These are phyloP conservation scores for Glycine soja DNA, from an alignment of 306 rosid genomes.

Conservation along the genomic window DNA sequence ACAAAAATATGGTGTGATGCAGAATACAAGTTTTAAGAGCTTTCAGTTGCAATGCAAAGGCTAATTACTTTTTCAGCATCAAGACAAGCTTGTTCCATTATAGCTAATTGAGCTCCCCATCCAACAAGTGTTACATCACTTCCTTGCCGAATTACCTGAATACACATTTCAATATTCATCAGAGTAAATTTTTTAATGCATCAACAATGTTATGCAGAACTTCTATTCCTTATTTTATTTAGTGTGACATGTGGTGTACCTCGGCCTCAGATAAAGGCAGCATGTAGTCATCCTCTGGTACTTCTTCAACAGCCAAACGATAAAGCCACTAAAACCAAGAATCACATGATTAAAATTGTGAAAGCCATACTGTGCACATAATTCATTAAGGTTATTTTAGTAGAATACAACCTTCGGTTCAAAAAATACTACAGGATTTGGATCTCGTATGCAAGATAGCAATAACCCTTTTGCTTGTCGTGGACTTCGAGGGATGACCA, in stretches of 20 bases:
- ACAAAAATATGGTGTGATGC: too few relatives aligned
- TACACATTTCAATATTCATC: slow-evolving; percentile 34
- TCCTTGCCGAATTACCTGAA: slow-evolving; percentile 84
- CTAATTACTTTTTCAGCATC: slow-evolving; percentile 83
- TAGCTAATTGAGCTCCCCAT: slow-evolving; percentile 95
- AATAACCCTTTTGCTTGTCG: slow-evolving; percentile 87
- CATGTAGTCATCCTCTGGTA: slow-evolving; percentile 90
- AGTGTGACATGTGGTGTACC: slow-evolving; percentile 55
- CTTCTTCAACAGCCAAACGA: slow-evolving; percentile 96
- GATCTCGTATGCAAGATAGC: slow-evolving; percentile 89
- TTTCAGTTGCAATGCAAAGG: slow-evolving; percentile 26
- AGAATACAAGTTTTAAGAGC: slow-evolving; percentile 16
- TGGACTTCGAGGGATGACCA: slow-evolving; percentile 97
- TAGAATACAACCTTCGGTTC: slow-evolving; percentile 83
- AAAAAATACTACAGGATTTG: slow-evolving; percentile 90
- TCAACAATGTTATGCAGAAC: slow-evolving; percentile 18
- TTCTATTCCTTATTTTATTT: slow-evolving; percentile 27
- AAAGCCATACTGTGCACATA: background rate
- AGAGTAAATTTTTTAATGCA: slow-evolving; percentile 18
- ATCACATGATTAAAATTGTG: slow-evolving; percentile 21
- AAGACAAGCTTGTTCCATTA: slow-evolving; percentile 92
- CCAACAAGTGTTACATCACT: slow-evolving; percentile 92
- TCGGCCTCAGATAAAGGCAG: slow-evolving; percentile 92
- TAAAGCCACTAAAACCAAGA: slow-evolving; percentile 81
- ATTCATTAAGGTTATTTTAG: slow-evolving; percentile 27